Percentiles rank a stretch among this genome's conserved stretches.
Evolutionary conservation across 345 rosid species (phyloP).

Genomic region (Populus pruinosa): DNA sequence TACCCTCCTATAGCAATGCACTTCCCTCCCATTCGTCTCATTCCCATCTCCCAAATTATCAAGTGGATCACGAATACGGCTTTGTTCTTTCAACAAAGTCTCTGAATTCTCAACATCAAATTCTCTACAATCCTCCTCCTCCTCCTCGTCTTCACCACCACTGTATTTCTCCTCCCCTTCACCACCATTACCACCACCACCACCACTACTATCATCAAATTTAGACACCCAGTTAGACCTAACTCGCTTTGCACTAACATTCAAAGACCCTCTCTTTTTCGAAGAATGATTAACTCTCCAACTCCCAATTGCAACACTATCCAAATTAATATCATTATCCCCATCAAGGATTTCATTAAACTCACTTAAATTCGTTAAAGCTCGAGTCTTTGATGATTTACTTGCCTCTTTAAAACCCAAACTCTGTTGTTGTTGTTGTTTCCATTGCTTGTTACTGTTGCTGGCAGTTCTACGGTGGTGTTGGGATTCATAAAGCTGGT

Average conservation of each 20-base stretch:
- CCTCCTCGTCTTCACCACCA: conserved; percentile 52
- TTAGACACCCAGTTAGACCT: conserved; percentile 67
- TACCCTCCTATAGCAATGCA: conserved; percentile 26
- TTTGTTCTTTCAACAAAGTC: conserved; percentile 58
- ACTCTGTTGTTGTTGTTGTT: conserved; percentile 7
- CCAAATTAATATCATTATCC: conserved; percentile 42
- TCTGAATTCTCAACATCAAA: conserved; percentile 64
- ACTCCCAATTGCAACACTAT: conserved; percentile 56
- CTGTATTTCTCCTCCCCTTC: conserved; percentile 53
- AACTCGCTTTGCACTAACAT: conserved; percentile 42
- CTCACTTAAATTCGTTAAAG: conserved; percentile 51
- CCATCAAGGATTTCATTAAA: conserved; percentile 56
- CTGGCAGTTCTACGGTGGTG: conserved; percentile 38
- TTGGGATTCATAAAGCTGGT: conserved; percentile 50
- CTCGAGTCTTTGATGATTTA: conserved; percentile 55
- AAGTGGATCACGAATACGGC: conserved; percentile 43
- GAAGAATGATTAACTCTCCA: conserved; percentile 57
- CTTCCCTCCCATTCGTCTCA: conserved; percentile 40
- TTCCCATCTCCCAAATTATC: conserved; percentile 58
- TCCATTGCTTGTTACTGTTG: conserved; percentile 31
- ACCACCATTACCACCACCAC: conserved; percentile 17
- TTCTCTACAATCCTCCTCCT: conserved; percentile 49
- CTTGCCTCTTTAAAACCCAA: conserved; percentile 18
- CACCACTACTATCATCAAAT: conserved; percentile 39
- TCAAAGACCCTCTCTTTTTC: conserved; percentile 34